Evolutionary conservation across 1,139 yeast genomes (phyloP).

Genomic region (Magnusiomyces fungicola): DNA sequence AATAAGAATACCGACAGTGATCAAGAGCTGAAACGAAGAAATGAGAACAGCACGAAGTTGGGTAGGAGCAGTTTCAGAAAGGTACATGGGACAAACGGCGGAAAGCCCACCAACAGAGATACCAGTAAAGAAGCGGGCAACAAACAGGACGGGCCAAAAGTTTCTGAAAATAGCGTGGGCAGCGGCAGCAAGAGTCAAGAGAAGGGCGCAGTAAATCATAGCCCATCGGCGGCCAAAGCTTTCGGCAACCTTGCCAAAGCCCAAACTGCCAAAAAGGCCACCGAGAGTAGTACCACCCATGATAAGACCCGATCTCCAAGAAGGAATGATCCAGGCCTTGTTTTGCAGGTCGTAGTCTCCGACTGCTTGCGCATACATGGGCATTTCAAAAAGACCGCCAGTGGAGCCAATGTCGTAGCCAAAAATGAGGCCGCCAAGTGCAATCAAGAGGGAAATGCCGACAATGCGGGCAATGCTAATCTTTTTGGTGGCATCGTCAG

Average conservation of each 20-base stretch:
- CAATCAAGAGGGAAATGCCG: conserved; percentile 29
- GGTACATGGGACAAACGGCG: conserved; percentile 59
- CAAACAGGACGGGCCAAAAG: conserved; percentile 35
- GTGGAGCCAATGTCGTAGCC: conserved; percentile 58
- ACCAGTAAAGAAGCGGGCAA: conserved; percentile 47
- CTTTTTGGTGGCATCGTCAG: background rate
- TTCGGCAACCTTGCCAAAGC: conserved; percentile 47
- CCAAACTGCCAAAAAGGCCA: conserved; percentile 45
- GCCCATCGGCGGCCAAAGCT: conserved; percentile 46
- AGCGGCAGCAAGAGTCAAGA: conserved; percentile 45
- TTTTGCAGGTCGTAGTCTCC: conserved; percentile 30
- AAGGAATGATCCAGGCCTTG: conserved; percentile 37
- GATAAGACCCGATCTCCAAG: conserved; percentile 44
- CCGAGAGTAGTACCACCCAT: conserved; percentile 50
- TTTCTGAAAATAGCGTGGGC: conserved; percentile 44
- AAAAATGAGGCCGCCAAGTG: conserved; percentile 49
- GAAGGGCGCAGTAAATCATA: conserved; percentile 38
- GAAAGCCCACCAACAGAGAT: conserved; percentile 64
- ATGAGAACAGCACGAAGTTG: conserved; percentile 62
- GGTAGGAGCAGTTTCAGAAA: conserved; percentile 65
- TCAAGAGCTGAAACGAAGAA: conserved; percentile 59
- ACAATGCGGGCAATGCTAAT: conserved; percentile 20
- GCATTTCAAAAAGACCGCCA: conserved; percentile 51
- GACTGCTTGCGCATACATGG: conserved; percentile 2
- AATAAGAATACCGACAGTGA: conserved; percentile 61